Conservation (phyloP, 192 early-diverging fungal species). For the Umbelopsis vinacea region DNA sequence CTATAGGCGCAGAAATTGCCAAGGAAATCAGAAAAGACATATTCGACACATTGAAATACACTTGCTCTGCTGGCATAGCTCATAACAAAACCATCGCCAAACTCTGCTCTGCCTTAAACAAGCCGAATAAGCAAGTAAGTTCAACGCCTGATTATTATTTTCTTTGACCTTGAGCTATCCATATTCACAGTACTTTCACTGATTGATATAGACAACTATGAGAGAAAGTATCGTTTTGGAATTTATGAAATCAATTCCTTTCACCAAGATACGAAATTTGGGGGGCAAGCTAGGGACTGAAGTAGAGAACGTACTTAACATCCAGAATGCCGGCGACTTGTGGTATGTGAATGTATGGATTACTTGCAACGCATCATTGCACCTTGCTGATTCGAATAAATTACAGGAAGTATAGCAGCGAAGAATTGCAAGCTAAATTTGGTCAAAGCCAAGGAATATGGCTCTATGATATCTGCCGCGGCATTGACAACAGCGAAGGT, state of each 20-base stretch:
- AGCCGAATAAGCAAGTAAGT: slow-evolving; percentile 80
- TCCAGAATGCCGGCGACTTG: slow-evolving; percentile 61
- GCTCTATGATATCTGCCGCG: slow-evolving; percentile 64
- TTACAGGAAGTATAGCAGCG: slow-evolving; percentile 46
- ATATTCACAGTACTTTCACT: neutral
- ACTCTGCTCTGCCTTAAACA: slow-evolving; percentile 81
- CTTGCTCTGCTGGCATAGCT: slow-evolving; percentile 81
- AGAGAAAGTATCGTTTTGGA: slow-evolving; percentile 53
- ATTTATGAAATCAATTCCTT: slow-evolving; percentile 69
- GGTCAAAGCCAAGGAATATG: slow-evolving; percentile 56
- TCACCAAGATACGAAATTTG: slow-evolving; percentile 81
- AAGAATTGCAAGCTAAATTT: slow-evolving; percentile 57
- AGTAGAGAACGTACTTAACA: slow-evolving; percentile 64
- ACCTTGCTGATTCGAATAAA: neutral
- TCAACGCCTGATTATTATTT: too few relatives aligned
- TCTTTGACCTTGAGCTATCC: neutral
- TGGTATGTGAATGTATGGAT: slow-evolving; percentile 35
- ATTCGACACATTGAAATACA: slow-evolving; percentile 72
- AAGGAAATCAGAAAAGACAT: slow-evolving; percentile 67
- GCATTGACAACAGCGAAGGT: slow-evolving; percentile 60
- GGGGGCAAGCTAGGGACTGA: slow-evolving; percentile 86
- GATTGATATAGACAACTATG: slow-evolving; percentile 65
- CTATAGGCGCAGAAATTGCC: slow-evolving; percentile 72
- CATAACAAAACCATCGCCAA: slow-evolving; percentile 90
- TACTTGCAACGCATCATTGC: too few relatives aligned